Percentiles rank a stretch among this genome's conserved stretches.
Evolutionary conservation across 139 green algal genomes (phyloP).

Genomic region (Tetradesmus lagerheimii): DNA sequence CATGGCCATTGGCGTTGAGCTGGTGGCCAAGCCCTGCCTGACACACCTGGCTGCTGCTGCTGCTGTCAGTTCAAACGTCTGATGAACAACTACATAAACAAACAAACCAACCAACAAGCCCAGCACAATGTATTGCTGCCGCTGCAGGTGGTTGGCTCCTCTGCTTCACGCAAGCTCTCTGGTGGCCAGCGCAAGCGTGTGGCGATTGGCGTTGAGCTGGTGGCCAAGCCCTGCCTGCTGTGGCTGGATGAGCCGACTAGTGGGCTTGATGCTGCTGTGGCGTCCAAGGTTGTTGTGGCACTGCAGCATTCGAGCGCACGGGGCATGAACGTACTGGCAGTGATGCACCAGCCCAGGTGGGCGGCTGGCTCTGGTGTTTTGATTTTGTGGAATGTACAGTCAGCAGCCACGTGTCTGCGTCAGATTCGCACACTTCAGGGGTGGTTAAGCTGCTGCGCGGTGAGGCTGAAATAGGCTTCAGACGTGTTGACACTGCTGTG

Average conservation of each 20-base stretch:
- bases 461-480: no score
- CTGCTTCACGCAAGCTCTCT: neutral
- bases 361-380: no score
- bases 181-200: slow-evolving; percentile 89
- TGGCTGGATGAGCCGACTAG: slow-evolving; percentile 84
- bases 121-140: no score
- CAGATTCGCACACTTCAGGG: no score
- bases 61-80: no score
- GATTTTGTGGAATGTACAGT: no score
- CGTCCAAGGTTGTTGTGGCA: neutral
- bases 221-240: slow-evolving; percentile 73
- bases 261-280: slow-evolving; percentile 55
- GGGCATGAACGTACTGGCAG: slow-evolving; percentile 81
- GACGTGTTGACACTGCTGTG: slow-evolving; percentile 50
- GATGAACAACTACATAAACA: no score
- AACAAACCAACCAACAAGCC: no score
- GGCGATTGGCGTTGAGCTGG: slow-evolving; percentile 86
- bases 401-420: neutral
- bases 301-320: neutral
- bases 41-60: slow-evolving; percentile 73
- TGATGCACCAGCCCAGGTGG: slow-evolving; percentile 64
- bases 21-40: slow-evolving; percentile 75
- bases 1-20: slow-evolving; percentile 84
- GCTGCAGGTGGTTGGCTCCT: slow-evolving; percentile 9
- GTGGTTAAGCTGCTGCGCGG: no score